Base-by-base conservation (phyloP, 2,329 filamentous ascomycete genomes). In the Emergomyces orientalis region DNA sequence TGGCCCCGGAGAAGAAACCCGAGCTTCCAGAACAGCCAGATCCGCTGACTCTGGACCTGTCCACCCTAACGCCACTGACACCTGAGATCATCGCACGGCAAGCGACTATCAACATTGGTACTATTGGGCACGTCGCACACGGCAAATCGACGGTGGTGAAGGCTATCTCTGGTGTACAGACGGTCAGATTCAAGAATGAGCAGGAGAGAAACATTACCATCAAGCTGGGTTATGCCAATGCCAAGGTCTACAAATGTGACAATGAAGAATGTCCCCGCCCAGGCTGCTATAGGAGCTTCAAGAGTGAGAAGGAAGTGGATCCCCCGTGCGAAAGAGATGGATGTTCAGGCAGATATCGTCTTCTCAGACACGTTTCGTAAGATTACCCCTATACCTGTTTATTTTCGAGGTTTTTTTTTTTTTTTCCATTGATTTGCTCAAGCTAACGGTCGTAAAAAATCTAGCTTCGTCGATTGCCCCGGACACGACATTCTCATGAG, bases 401-500 rank as follows among this genome's bases (percentile, higher is more conserved):
- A 34, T 37, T 39, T n/a, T 22, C 30, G 34, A 19, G n/a, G 43
- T 59, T 45, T 58, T 62, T 41, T 49, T 22, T 62, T 11, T 1
- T 54, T 51, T 14, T 3, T 13, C 9, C 9, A 13, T 13, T 4
- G 25, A 14, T 4, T 25, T 51, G 62, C 63, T 54, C 14, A 60
- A 25, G 34, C 54, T 57, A 22, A 57, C 54, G 9, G 7, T 17
- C 13, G 25, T 19, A 25, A 32, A 41, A 41, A 19, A 19, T 25
- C 65, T 69, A 93, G 90, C 19, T 99, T 97, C 76, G 94, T 97
- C 70, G 94, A 97, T 79, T 97, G 94, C 83, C 94, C 94, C 63
- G 94, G 94, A 78, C 94, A 99, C 90, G 94, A 99, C 81, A 99
- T 99, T 91, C 92, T 99, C 77, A 99, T 99, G 94, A 97, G 93